Evolutionary conservation across 257 asterid species (phyloP).

Genomic region (Penstemon eatonii): DNA sequence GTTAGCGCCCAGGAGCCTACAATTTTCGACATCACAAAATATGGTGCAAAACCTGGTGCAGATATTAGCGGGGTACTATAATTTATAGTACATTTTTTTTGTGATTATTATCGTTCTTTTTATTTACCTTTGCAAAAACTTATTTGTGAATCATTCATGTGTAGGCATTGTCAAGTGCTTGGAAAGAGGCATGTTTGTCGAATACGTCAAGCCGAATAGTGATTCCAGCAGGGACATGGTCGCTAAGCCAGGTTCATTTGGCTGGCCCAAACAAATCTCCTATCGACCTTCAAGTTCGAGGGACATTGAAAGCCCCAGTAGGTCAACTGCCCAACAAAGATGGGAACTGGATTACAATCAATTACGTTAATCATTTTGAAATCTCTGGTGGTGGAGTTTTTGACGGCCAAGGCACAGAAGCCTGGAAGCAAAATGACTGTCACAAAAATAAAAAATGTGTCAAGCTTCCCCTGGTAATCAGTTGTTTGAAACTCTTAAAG

Average conservation of each 20-base stretch:
- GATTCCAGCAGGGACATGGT: conserved; percentile 40
- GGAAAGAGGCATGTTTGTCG: conserved; percentile 39
- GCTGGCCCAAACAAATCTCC: conserved; percentile 27
- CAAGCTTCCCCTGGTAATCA: conserved; percentile 36
- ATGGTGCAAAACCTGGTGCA: conserved; percentile 21
- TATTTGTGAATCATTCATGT: not conserved
- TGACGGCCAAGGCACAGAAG: conserved; percentile 45
- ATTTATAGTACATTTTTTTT: not conserved
- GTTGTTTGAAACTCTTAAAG: too few species aligned
- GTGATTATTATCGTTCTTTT: too few species aligned
- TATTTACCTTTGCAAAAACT: not conserved
- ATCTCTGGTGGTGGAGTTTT: conserved; percentile 48
- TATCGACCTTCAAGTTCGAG: conserved; percentile 38
- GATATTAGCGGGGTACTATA: conserved; percentile 22
- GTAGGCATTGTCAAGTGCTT: conserved; percentile 50
- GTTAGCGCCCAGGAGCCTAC: not conserved
- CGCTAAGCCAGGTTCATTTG: conserved; percentile 29
- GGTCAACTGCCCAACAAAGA: conserved; percentile 30
- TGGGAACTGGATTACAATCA: conserved; percentile 44
- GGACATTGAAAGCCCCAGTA: conserved; percentile 35
- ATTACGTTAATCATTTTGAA: conserved; percentile 39
- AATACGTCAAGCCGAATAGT: conserved; percentile 26
- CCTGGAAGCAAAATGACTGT: conserved; percentile 54
- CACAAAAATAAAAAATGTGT: conserved; percentile 26
- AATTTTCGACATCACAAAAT: conserved; percentile 24